Percentiles rank a stretch among this genome's conserved stretches.
phyloP scores from a whole-genome alignment of 2,329 filamentous ascomycete genomes.

The Phoma herbarum region DNA sequence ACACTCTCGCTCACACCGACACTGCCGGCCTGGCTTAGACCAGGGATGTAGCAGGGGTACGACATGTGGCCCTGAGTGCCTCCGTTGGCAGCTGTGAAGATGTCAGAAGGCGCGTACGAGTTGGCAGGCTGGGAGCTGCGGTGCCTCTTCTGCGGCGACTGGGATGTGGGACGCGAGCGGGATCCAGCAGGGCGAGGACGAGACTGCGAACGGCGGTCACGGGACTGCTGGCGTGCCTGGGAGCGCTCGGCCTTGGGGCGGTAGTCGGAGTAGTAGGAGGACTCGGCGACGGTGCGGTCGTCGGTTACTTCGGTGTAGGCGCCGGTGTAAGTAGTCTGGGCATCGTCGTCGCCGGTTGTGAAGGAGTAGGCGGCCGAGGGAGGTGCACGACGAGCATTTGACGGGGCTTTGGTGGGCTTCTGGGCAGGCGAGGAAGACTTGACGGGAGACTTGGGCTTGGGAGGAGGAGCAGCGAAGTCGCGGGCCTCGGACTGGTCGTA shows the following conservation, averaged over 20 bases:
- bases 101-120: conserved; percentile 35
- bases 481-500: conserved; percentile 18
- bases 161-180: conserved; percentile 43
- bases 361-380: conserved; percentile 59
- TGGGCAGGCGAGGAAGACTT: conserved; percentile 26
- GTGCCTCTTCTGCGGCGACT: conserved; percentile 47
- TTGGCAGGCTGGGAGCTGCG: conserved; percentile 40
- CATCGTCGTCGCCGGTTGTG: conserved; percentile 60
- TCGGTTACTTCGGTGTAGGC: conserved; percentile 47
- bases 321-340: conserved; percentile 54
- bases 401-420: conserved; percentile 25
- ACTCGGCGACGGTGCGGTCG: conserved; percentile 45
- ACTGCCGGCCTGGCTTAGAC: conserved; percentile 54
- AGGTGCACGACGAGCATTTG: conserved; percentile 43
- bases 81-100: conserved; percentile 52
- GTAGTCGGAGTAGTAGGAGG: conserved; percentile 54
- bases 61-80: conserved; percentile 60
- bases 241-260: conserved; percentile 49
- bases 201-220: conserved; percentile 28
- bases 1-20: conserved; percentile 50
- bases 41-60: conserved; percentile 66
- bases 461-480: conserved; percentile 13
- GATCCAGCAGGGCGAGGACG: conserved; percentile 33
- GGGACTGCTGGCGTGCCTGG: conserved; percentile 32
- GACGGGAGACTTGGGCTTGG: conserved; percentile 25